Percentiles rank a stretch among this genome's conserved stretches.
Conservation (phyloP, 2,329 filamentous ascomycete genomes). For the Stachybotrys chlorohalonatus region DNA sequence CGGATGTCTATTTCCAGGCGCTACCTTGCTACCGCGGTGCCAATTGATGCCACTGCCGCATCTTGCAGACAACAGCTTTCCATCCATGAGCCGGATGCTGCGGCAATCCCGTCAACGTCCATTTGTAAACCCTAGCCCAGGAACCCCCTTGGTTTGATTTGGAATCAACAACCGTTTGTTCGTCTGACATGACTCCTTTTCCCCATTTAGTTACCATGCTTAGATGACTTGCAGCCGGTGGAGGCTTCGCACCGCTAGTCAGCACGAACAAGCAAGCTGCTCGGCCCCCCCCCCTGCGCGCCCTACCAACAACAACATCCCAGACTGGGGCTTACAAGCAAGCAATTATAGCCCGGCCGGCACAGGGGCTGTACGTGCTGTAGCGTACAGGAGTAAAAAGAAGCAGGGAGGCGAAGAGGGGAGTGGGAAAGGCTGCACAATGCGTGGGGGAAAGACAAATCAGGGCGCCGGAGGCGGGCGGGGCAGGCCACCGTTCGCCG, state of each 20-base stretch:
- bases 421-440: too few relatives aligned
- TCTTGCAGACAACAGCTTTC: too few relatives aligned
- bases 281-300: background rate
- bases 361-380: background rate
- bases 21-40: too few relatives aligned
- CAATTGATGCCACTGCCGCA: too few relatives aligned
- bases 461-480: background rate
- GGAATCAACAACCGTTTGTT: background rate
- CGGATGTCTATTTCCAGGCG: background rate
- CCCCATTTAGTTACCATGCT: background rate
- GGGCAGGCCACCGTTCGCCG: background rate
- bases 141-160: background rate
- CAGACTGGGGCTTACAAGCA: too few relatives aligned
- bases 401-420: too few relatives aligned
- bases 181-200: background rate
- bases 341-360: too few relatives aligned
- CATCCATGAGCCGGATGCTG: background rate
- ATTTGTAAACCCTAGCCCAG: too few relatives aligned
- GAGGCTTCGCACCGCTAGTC: background rate
- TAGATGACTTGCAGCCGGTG: background rate
- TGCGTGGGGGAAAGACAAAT: background rate
- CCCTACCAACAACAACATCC: background rate
- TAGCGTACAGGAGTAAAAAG: too few relatives aligned
- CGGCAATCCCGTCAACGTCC: background rate
- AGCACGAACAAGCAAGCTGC: background rate